Conservation (phyloP, 139 green algal species). For the Closterium sp. region DNA sequence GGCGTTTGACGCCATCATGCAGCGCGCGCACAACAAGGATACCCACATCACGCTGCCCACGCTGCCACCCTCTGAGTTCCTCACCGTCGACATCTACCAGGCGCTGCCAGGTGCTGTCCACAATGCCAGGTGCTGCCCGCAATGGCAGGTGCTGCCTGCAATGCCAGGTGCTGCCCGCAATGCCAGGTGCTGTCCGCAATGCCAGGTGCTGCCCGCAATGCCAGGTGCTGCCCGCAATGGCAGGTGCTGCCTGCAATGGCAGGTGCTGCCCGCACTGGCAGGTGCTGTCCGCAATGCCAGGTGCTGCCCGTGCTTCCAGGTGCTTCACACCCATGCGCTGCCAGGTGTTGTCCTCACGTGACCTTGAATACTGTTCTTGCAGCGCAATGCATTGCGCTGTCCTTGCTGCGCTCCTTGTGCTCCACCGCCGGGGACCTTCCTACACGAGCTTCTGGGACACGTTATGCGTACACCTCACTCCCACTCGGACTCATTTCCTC, state of each 20-base stretch:
- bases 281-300: neutral
- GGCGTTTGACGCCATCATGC: neutral
- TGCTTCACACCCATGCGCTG: neutral
- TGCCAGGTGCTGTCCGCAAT: neutral
- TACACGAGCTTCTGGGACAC: too few relatives aligned
- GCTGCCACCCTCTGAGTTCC: neutral
- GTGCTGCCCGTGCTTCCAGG: neutral
- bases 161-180: neutral
- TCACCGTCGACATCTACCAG: neutral
- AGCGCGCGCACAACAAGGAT: neutral
- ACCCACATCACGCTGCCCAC: neutral
- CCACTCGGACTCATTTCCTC: too few relatives aligned
- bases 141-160: neutral
- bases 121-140: neutral
- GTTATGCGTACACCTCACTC: too few relatives aligned
- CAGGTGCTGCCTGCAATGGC: neutral
- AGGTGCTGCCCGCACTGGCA: neutral
- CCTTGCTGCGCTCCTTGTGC: too few relatives aligned
- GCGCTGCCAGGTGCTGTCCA: neutral
- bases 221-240: neutral
- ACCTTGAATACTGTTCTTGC: too few relatives aligned
- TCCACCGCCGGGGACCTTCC: too few relatives aligned
- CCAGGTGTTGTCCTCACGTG: too few relatives aligned
- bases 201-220: neutral
- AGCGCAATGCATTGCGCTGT: too few relatives aligned